Conservation (phyloP, 768 basidiomycete species). For the Myochromella boudieri region DNA sequence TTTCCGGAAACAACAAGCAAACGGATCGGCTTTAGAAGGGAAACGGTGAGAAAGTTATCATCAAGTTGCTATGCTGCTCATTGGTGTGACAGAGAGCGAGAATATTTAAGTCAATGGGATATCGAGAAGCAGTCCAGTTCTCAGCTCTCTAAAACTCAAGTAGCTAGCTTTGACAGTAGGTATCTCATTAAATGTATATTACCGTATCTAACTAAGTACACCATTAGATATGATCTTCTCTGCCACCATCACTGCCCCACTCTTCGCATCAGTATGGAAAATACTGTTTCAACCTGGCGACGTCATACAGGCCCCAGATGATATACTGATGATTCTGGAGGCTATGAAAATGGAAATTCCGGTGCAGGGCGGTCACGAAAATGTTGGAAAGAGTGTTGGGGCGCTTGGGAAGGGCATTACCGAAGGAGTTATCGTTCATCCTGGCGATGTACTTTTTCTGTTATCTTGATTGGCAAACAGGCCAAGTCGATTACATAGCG, state of each 20-base stretch:
- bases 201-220: background rate
- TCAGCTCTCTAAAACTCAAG: background rate
- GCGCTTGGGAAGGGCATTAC: constrained; percentile 38
- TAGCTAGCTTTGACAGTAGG: background rate
- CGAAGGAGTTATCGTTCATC: constrained; percentile 44
- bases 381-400: constrained; percentile 41
- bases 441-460: constrained; percentile 45
- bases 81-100: constrained; percentile 33
- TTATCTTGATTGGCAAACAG: constrained; percentile 16
- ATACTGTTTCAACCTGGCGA: constrained; percentile 45
- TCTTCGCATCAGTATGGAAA: constrained; percentile 52
- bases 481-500: background rate
- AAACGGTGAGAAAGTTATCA: constrained; percentile 24
- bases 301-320: constrained; percentile 36
- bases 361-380: constrained; percentile 42
- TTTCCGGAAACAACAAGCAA: constrained; percentile 41
- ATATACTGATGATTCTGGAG: constrained; percentile 51
- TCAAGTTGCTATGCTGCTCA: background rate
- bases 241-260: constrained; percentile 28
- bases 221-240: background rate
- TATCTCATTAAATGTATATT: too few relatives aligned
- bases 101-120: constrained; percentile 45
- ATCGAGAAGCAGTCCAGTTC: constrained; percentile 17
- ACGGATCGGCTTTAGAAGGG: constrained; percentile 37
- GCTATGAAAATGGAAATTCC: constrained; percentile 69